phyloP scores from a whole-genome alignment of 768 basidiomycete species.

The Sporobolomyces pararoseus region DNA sequence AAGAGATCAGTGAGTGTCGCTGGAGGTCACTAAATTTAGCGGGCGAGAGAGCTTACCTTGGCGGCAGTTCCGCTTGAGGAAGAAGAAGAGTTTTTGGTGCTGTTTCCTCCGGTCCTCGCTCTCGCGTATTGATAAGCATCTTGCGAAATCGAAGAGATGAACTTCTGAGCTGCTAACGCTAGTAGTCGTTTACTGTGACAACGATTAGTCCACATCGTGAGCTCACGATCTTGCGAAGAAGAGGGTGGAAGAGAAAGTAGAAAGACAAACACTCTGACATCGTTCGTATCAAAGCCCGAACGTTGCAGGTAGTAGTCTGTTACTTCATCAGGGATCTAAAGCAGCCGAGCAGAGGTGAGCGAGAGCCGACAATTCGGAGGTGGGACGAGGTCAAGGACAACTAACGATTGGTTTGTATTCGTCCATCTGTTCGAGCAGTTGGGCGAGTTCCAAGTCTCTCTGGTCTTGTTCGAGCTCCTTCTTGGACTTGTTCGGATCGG shows the following conservation, averaged over 20 bases:
- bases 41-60: conserved; percentile 7
- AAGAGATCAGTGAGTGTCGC: too few relatives aligned
- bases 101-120: conserved; percentile 70
- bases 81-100: not conserved
- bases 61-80: not conserved
- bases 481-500: conserved; percentile 18
- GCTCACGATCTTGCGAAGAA: too few relatives aligned
- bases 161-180: conserved; percentile 94
- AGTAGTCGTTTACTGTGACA: conserved; percentile 90
- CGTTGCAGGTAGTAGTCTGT: conserved; percentile 95
- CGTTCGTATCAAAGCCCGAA: conserved; percentile 92
- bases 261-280: conserved; percentile 74
- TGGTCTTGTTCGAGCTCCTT: conserved; percentile 55
- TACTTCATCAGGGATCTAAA: conserved; percentile 91
- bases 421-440: conserved; percentile 92
- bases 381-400: too few relatives aligned
- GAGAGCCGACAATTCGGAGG: too few relatives aligned
- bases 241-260: not conserved
- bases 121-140: conserved; percentile 98
- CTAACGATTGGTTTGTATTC: conserved; percentile 90
- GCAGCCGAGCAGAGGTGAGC: not conserved
- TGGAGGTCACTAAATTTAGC: too few relatives aligned
- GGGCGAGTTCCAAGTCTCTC: conserved; percentile 83
- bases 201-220: too few relatives aligned
- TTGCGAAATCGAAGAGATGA: conserved; percentile 90